Evolutionary conservation across 768 basidiomycete genomes (phyloP), one percentile per base, ranked within the genome.

Genomic region (Amyloporia xantha): DNA sequence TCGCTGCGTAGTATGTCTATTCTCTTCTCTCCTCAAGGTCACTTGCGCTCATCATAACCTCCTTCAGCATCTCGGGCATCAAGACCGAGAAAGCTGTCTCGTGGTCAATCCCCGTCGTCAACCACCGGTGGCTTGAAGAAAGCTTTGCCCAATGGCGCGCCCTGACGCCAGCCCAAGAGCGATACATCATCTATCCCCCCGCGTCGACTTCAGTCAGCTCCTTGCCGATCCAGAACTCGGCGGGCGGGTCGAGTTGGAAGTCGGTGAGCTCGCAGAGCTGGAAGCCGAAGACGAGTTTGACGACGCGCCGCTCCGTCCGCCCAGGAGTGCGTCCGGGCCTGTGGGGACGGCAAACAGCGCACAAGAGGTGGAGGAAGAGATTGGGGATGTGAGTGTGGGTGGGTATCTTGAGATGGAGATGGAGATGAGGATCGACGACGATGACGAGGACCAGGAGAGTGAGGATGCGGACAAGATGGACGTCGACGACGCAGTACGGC

Each of bases 61-160:
- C 23, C 15, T 20, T 28, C 52, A 63, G 65, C 30, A 48, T 60
- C 10, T 45, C 48, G 0, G 60, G 60, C 4, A 64, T 53, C 1
- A 96, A 96, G 67, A 82, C 86, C 0, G 67, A 68, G 5, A 87
- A 86, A 58, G 90, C 91, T 0, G 69, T 72, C 6, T 69, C 78
- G 0, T 95, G 93, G 93, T 79, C 78, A 0, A 86, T 94, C 52
- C 84, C 91, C 0, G 72, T 93, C 49, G 85, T 94, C 10, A 95
- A 92, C 56, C 93, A 97, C 57, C 74, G 76, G 0, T 96, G 91
- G 91, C 72, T 96, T 2, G 93, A 96, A 60, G 90, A 93, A 53
- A 94, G 90, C 61, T 87, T 93, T 59, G 66, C 81, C 19, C 74
- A 81, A 44, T 96, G 93, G 92, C 75, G 76, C 41, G 73, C 75